Evolutionary conservation across 495 filamentous ascomycete genomes (phyloP).

Genomic region (Xylaria palmicola): DNA sequence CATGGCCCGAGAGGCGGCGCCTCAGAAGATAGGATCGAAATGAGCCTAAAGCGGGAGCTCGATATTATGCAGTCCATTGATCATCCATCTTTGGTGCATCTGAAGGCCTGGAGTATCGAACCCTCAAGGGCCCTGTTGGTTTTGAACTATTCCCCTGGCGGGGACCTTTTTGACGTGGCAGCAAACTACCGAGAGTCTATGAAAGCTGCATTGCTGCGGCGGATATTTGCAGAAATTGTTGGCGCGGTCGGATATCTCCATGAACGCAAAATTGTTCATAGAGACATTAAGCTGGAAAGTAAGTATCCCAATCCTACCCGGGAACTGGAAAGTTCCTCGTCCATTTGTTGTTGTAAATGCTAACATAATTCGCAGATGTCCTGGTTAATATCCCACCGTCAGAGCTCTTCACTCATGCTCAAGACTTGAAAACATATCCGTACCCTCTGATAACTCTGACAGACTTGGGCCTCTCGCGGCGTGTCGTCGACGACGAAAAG

Average conservation of each 20-base stretch:
- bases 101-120: slow-evolving; percentile 84
- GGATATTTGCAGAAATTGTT: slow-evolving; percentile 88
- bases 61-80: slow-evolving; percentile 85
- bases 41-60: slow-evolving; percentile 88
- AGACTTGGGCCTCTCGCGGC: slow-evolving; percentile 86
- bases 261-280: slow-evolving; percentile 80
- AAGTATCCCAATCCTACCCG: slow-evolving; percentile 36
- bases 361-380: slow-evolving; percentile 64
- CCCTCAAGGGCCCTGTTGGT: slow-evolving; percentile 78
- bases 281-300: slow-evolving; percentile 99
- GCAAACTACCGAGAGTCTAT: slow-evolving; percentile 63
- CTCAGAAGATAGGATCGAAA: slow-evolving; percentile 81
- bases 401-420: slow-evolving; percentile 40
- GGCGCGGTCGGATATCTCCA: slow-evolving; percentile 85
- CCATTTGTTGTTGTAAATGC: background rate
- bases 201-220: slow-evolving; percentile 66
- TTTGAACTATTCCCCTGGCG: slow-evolving; percentile 87
- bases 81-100: slow-evolving; percentile 84
- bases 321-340: background rate
- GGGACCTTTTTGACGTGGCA: slow-evolving; percentile 92
- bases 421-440: slow-evolving; percentile 69
- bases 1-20: slow-evolving; percentile 91
- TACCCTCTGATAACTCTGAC: slow-evolving; percentile 83
- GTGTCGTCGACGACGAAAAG: slow-evolving; percentile 73
- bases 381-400: slow-evolving; percentile 75